Conservation (phyloP, 2,329 filamentous ascomycete species). For the Trichoderma sp. region DNA sequence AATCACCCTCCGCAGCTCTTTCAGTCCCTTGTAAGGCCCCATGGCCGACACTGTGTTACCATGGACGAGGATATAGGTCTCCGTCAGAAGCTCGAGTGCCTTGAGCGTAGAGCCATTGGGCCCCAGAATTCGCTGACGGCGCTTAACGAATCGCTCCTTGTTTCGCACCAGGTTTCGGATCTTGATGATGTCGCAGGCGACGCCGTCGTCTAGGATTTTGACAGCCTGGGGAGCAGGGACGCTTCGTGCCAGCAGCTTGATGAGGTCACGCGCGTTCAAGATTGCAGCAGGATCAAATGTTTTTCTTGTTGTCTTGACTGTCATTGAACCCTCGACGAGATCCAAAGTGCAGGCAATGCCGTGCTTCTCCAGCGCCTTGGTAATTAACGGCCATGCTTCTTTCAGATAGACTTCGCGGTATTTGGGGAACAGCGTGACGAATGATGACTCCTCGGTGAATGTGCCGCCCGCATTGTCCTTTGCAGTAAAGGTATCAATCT, state of each 20-base stretch:
- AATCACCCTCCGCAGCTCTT: conserved; percentile 85
- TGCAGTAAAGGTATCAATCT: conserved; percentile 81
- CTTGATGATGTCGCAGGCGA: conserved; percentile 95
- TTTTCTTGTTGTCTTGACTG: conserved; percentile 89
- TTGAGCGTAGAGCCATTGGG: conserved; percentile 92
- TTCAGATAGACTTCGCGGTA: conserved; percentile 94
- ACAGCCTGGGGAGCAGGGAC: conserved; percentile 92
- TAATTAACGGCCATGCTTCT: conserved; percentile 90
- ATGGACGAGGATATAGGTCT: conserved; percentile 92
- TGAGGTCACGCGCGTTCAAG: conserved; percentile 88
- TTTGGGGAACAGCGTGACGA: conserved; percentile 86
- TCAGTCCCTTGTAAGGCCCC: conserved; percentile 89
- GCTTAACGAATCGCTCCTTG: conserved; percentile 94
- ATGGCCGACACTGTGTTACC: conserved; percentile 93
- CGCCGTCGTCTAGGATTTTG: conserved; percentile 89
- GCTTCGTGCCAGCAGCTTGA: conserved; percentile 87
- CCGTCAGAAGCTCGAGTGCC: conserved; percentile 86
- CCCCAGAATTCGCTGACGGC: conserved; percentile 87
- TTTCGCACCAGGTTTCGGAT: conserved; percentile 87
- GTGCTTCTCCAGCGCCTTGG: conserved; percentile 78
- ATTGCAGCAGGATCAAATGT: conserved; percentile 92
- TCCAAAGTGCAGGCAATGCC: conserved; percentile 92
- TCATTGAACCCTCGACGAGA: conserved; percentile 94
- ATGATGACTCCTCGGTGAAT: conserved; percentile 91
- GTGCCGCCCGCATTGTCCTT: conserved; percentile 83